Conservation (phyloP, 306 rosid genomes). For the Castanea mollissima region DNA sequence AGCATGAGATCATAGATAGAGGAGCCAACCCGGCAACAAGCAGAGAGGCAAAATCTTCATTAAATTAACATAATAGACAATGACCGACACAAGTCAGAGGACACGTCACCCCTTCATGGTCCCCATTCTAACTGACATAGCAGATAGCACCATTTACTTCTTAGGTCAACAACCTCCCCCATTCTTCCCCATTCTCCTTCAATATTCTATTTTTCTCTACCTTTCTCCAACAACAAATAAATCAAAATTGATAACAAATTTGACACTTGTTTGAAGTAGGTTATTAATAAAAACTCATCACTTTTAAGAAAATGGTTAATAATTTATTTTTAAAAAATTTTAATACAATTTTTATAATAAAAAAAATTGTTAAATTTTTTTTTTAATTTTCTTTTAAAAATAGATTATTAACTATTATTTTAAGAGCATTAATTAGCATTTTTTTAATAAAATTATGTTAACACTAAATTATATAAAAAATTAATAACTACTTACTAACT, state of each 20-base stretch:
- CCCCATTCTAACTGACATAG: neutral
- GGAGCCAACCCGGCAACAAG: conserved; percentile 6
- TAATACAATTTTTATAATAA: no score
- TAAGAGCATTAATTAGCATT: no score
- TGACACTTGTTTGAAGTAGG: no score
- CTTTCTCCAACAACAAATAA: neutral
- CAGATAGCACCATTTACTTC: neutral
- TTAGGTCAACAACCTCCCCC: conserved; percentile 35
- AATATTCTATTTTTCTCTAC: conserved; percentile 3
- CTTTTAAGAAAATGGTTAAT: no score
- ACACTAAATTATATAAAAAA: no score
- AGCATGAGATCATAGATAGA: conserved; percentile 29
- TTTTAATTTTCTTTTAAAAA: no score
- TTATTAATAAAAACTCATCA: no score
- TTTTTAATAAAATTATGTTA: no score
- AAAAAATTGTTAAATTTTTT: no score
- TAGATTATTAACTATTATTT: fast-evolving
- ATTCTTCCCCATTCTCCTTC: conserved; percentile 17
- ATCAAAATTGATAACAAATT: no score
- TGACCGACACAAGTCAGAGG: conserved; percentile 25
- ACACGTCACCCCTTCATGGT: conserved; percentile 22
- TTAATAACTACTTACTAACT: no score
- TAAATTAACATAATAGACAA: conserved; percentile 3
- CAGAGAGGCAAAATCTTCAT: conserved; percentile 26
- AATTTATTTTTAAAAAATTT: no score